These are phyloP conservation scores for Zanthoxylum bungeanum DNA, from an alignment of 345 rosid species.

Conservation along the genomic window DNA sequence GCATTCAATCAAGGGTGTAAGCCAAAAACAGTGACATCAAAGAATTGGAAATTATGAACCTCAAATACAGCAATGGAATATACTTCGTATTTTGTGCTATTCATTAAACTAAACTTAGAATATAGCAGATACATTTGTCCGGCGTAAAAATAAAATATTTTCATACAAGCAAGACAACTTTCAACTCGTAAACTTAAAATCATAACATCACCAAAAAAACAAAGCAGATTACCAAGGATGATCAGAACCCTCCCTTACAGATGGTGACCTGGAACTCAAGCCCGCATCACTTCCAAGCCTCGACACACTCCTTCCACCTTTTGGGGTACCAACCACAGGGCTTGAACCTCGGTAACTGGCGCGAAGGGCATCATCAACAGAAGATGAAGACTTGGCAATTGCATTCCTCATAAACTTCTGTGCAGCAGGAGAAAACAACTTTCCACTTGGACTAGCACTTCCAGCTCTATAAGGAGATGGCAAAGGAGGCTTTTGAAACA, in stretches of 20 bases:
- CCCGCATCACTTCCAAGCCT: constrained; percentile 81
- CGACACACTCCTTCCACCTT: constrained; percentile 65
- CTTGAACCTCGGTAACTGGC: constrained; percentile 92
- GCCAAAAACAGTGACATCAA: not conserved
- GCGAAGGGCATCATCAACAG: constrained; percentile 93
- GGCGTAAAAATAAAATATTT: no score
- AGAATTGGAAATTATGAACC: not conserved
- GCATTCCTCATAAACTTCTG: constrained; percentile 91
- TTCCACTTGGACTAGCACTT: constrained; percentile 83
- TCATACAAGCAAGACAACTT: not conserved
- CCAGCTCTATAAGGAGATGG: constrained; percentile 89
- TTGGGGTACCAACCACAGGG: constrained; percentile 67
- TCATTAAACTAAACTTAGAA: not conserved
- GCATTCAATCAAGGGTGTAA: not conserved
- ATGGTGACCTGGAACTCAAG: constrained; percentile 58
- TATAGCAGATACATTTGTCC: not conserved
- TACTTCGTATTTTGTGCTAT: not conserved
- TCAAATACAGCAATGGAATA: no score
- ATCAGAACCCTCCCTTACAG: constrained; percentile 50
- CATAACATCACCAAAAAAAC: not conserved
- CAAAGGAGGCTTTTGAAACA: constrained; percentile 88
- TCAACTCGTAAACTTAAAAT: not conserved
- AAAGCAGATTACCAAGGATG: constrained; percentile 44
- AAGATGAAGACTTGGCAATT: constrained; percentile 71
- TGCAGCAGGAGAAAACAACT: constrained; percentile 89